Base-by-base conservation (phyloP, 495 filamentous ascomycete species). In the Penicillium fimorum region DNA sequence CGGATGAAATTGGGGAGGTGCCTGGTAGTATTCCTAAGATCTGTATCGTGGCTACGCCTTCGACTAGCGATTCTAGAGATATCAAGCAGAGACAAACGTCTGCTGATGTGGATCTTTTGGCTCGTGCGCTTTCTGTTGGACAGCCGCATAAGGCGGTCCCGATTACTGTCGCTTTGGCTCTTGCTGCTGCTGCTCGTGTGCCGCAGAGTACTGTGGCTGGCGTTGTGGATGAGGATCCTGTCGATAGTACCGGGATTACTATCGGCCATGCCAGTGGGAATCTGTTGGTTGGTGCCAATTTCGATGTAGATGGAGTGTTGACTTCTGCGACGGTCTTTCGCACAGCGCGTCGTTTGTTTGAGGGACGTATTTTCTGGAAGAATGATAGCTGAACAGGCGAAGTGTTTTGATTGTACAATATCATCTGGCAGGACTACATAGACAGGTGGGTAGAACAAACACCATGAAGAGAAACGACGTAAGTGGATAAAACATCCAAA, bases 21-120 rank as follows among this genome's bases (percentile, higher is more conserved):
- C 80, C 80, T 0, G 74, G 81, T 42, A 84, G 82, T 56, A 76
- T 88, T 4, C 87, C 87, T 0, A 90, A 89, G 73, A 82, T 91
- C 17, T 79, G 83, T 5, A 56, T 90, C 8, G 74, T 90, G 0
- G 82, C 82, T 22, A 51, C 66, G 4, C 71, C 79, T 30, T 58
- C 50, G 13, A 38, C 40, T 2, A 47, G 24, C 2, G 56, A 63
- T 38, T 54, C 18, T 7, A 58, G 69, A 20, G 51, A 40, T 45
- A 37, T 35, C 5, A 49, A 62, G 44, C 55, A 45, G 43, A 61
- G 62, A 8, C 61, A 67, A 38, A 65, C 65, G 4, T 50, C 64
- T 40, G 43, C 15, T 3, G 29, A 69, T 11, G 63, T 71, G 5
- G 76, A 84, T 62, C 60, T 86, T 15, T 67, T 75, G 13, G 79